phyloP scores from a whole-genome alignment of 2,329 filamentous ascomycete species.

The Epichloe sibirici region DNA sequence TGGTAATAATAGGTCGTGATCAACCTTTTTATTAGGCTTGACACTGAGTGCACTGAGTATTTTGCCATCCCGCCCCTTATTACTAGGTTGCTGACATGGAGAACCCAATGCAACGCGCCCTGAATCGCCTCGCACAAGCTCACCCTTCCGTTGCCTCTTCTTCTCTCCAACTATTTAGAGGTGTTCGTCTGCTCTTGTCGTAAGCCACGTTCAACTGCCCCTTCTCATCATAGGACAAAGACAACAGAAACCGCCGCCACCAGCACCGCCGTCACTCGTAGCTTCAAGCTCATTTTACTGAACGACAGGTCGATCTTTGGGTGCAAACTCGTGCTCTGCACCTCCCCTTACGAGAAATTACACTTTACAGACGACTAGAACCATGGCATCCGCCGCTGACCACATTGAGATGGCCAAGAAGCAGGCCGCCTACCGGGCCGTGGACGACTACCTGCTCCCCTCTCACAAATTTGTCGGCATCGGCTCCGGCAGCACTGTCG shows the following conservation, averaged over 20 bases:
- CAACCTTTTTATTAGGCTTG: not conserved
- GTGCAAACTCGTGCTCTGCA: not conserved
- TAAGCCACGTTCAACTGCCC: not conserved
- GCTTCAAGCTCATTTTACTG: not conserved
- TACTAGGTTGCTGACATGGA: no score
- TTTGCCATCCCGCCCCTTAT: no score
- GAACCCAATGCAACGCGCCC: no score
- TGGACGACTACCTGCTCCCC: slow-evolving; percentile 57
- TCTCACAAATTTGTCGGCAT: slow-evolving; percentile 59
- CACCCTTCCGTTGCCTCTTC: not conserved
- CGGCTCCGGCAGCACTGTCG: slow-evolving; percentile 69
- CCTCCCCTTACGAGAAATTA: not conserved
- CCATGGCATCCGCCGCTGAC: slow-evolving; percentile 23
- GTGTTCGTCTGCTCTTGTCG: no score
- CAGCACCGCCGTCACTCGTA: not conserved
- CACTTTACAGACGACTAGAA: slow-evolving; percentile 8
- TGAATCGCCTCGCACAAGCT: not conserved
- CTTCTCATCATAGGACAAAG: not conserved
- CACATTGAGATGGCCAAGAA: slow-evolving; percentile 63
- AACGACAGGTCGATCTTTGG: not conserved
- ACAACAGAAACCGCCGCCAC: not conserved
- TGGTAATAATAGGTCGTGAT: not conserved
- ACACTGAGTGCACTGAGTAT: not conserved
- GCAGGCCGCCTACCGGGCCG: slow-evolving; percentile 60
- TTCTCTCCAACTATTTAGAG: not conserved